phyloP scores from a whole-genome alignment of 192 early-diverging fungal genomes.

The Backusella psychrophila region DNA sequence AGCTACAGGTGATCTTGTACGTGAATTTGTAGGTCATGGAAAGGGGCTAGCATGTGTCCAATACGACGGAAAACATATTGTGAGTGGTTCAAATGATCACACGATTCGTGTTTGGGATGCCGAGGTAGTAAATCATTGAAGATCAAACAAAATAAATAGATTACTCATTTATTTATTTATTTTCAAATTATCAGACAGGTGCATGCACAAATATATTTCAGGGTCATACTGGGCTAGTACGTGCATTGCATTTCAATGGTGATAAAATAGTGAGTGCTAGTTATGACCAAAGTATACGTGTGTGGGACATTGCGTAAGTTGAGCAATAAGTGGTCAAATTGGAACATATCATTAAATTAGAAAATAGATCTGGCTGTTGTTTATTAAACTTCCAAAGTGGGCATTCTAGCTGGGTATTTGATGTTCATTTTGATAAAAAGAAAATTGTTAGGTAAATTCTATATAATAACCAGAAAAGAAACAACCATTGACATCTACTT shows the following conservation, averaged over 20 bases:
- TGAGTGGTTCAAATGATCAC: constrained; percentile 81
- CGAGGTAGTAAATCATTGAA: constrained; percentile 40
- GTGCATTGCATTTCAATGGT: constrained; percentile 84
- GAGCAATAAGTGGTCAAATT: no score
- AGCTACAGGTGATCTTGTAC: constrained; percentile 60
- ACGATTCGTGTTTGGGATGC: constrained; percentile 81
- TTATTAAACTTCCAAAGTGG: constrained; percentile 73
- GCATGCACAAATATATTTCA: constrained; percentile 49
- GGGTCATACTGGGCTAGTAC: constrained; percentile 75
- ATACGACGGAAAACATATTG: constrained; percentile 81
- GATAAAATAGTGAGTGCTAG: constrained; percentile 76
- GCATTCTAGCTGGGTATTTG: constrained; percentile 95
- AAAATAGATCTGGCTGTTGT: constrained; percentile 59
- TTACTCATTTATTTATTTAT: neutral
- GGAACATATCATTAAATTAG: neutral
- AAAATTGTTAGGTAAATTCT: constrained; percentile 69
- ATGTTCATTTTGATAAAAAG: constrained; percentile 82
- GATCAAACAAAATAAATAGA: constrained; percentile 37
- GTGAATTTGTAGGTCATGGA: constrained; percentile 69
- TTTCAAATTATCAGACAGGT: constrained; percentile 33
- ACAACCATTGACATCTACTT: neutral
- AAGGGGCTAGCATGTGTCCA: constrained; percentile 89
- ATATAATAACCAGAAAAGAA: no score
- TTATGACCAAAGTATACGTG: constrained; percentile 93
- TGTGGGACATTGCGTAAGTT: constrained; percentile 80